These are phyloP conservation scores for Hyphopichia homilentoma DNA, from an alignment of 805 yeast genomes.

Conservation along the genomic window DNA sequence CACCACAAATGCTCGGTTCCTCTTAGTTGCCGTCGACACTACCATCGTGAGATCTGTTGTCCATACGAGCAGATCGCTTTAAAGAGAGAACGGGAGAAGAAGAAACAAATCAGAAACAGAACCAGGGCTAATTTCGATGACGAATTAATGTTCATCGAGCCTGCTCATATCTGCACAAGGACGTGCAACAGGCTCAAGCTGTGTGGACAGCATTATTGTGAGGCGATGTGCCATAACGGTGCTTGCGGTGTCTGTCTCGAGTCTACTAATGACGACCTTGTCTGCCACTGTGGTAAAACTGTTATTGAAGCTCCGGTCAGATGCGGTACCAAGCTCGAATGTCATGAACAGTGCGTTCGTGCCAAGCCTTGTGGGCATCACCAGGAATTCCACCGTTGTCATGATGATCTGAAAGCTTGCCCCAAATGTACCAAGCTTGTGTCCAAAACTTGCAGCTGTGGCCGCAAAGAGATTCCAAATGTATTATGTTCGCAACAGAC, in stretches of 20 bases:
- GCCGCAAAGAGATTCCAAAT: conserved; percentile 49
- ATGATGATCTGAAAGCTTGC: conserved; percentile 58
- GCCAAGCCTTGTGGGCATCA: conserved; percentile 65
- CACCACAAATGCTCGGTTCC: conserved; percentile 67
- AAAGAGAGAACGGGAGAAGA: conserved; percentile 49
- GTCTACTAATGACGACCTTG: conserved; percentile 72
- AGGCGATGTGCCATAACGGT: conserved; percentile 73
- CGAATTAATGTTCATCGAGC: conserved; percentile 59
- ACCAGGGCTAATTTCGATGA: conserved; percentile 37
- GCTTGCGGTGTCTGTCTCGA: conserved; percentile 79
- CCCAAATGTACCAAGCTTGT: conserved; percentile 71
- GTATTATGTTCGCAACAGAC: conserved; percentile 65
- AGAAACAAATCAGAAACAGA: conserved; percentile 48
- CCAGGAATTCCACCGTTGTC: conserved; percentile 71
- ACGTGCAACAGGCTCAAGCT: conserved; percentile 58
- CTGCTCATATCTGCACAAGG: conserved; percentile 67
- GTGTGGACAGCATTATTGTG: conserved; percentile 65
- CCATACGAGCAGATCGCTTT: conserved; percentile 59
- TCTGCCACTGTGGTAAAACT: conserved; percentile 79
- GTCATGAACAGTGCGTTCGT: conserved; percentile 63
- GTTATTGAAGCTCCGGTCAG: conserved; percentile 77
- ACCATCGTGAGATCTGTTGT: conserved; percentile 70
- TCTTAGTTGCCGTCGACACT: conserved; percentile 77
- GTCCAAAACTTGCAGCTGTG: conserved; percentile 60
- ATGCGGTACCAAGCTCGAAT: conserved; percentile 68